phyloP scores from a whole-genome alignment of 1,284 basidiomycete genomes.

The Heterobasidion parviporum region DNA sequence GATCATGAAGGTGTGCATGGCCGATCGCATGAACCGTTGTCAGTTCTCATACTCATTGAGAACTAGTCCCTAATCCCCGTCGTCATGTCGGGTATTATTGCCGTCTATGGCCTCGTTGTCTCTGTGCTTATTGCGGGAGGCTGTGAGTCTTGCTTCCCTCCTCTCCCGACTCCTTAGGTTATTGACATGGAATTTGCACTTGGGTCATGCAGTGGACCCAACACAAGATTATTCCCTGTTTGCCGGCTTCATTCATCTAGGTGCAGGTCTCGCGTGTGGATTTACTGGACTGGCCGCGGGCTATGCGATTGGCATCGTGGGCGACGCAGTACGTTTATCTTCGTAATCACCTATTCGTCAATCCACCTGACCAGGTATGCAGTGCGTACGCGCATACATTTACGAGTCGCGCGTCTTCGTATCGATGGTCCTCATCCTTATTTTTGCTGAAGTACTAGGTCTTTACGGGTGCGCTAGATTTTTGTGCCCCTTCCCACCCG shows the following conservation, averaged over 20 bases:
- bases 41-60: background rate
- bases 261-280: constrained; percentile 84
- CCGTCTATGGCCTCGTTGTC: constrained; percentile 61
- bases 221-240: constrained; percentile 63
- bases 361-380: background rate
- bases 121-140: constrained; percentile 61
- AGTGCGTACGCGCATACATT: constrained; percentile 69
- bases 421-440: constrained; percentile 69
- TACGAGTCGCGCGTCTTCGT: constrained; percentile 91
- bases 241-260: constrained; percentile 84
- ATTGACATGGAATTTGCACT: background rate
- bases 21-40: background rate
- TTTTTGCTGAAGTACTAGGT: constrained; percentile 90
- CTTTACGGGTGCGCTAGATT: constrained; percentile 49
- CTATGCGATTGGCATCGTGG: constrained; percentile 91
- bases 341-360: too few species aligned
- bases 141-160: constrained; percentile 29
- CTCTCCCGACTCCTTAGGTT: background rate
- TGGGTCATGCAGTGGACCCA: constrained; percentile 43
- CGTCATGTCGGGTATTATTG: constrained; percentile 77
- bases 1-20: constrained; percentile 83
- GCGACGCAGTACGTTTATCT: constrained; percentile 52
- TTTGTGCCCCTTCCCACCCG: background rate
- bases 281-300: constrained; percentile 86
- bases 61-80: constrained; percentile 64